Evolutionary conservation across 371 early-diverging fungal species (phyloP), one percentile per base, ranked within the genome.

Genomic region (Haplosporangium sp.): DNA sequence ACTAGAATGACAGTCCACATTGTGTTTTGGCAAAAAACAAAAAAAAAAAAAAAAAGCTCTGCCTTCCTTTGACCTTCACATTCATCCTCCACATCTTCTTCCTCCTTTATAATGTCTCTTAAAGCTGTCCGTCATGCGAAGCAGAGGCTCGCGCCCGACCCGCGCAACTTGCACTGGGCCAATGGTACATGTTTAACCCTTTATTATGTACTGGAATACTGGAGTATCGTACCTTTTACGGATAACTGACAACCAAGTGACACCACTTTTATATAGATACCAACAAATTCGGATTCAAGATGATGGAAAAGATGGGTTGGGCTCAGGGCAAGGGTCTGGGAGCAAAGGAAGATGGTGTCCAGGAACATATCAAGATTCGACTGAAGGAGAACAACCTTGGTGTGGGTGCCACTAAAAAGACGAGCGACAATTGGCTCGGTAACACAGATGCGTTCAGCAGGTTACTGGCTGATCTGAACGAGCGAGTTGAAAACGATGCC

Each of bases 271-370:
- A 21, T 13, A 18, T 81, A 92, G 96, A 97, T 81, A 90, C 91
- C 73, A 80, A 74, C 69, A 94, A 95, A 60, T 92, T 95, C 80
- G 98, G 98, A 23, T 92, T 91, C 74, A 90, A 91, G 67, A 93
- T 98, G 94, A 88, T 98, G 57, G 84, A 88, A 74, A 95, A 96
- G 76, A 95, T 97, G 96, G 98, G 98, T 1, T 98, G 98, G 98
- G 82, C 87, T 20, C 95, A 93, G 47, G 97, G 98, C 48, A 94
- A 94, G 73, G 98, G 98, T 16, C 86, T 98, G 1, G 98, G 98
- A 37, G 86, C 86, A 23, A 92, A 95, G 59, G 94, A 93, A 73
- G 91, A 95, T 73, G 98, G 97, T 63, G 83, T 82, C 46, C 83
- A 86, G 55, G 90, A 91, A 36, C 93, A 95, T 71, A 85, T 97